Evolutionary conservation across 2,329 filamentous ascomycete genomes (phyloP), one percentile per base, ranked within the genome.

Genomic region (Xylaria sp.): DNA sequence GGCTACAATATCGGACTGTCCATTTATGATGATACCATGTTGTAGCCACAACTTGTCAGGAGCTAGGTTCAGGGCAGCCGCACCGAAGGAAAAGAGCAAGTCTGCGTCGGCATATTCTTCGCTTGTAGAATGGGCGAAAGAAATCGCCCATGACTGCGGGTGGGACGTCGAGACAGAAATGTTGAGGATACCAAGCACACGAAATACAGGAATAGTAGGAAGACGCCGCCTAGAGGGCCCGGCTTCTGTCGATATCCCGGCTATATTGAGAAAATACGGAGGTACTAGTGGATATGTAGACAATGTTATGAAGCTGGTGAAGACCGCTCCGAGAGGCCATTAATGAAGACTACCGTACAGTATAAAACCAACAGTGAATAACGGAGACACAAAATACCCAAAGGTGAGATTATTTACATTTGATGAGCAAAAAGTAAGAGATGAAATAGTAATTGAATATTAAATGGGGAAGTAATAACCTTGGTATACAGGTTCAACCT

Each of bases 1-100:
- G 48, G 94, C 93, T 0, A 88, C 89, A 6, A 82, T 93, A 1
- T 94, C 91, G 0, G 82, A 87, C 1, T 92, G 91, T 12, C 92
- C 94, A 0, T 99, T 98, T 79, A 89, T 99, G 70, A 92, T 93
- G 74, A 97, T 99, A 53, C 96, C 96, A 1, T 99, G 96, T 82
- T 99, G 96, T 82, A 97, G 93, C 72, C 94, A 98, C 81, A 87
- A 92, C 67, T 88, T 99, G 1, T 89, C 90, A 0, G 96, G 96
- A 1, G 87, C 88, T 27, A 85, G 82, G 68, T 96, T 91, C 78
- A 90, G 96, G 21, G 91, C 92, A 18, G 85, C 86, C 9, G 81
- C 84, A 9, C 87, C 87, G 1, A 84, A 83, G 58, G 81, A 84
- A 65, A 83, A 82, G 74, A 77, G 78, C 55, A 85, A 86, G 71